These are phyloP conservation scores for Harringtonia aguacate DNA, from an alignment of 2,329 filamentous ascomycete genomes.

Conservation along the genomic window DNA sequence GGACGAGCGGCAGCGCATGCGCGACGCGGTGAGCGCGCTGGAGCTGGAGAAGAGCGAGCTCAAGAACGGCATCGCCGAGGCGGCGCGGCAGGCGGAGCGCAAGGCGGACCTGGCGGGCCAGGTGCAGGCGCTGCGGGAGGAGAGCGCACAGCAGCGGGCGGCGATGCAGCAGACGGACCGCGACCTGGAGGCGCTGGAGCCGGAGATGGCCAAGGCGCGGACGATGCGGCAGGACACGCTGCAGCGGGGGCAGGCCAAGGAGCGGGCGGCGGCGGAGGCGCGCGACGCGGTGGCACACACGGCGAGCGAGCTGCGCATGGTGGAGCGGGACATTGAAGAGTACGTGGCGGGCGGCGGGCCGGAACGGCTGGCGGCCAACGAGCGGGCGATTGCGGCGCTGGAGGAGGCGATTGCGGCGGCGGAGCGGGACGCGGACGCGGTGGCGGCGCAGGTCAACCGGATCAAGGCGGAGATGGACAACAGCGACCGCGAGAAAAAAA, in stretches of 20 bases:
- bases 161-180: constrained; percentile 58
- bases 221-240: constrained; percentile 68
- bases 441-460: constrained; percentile 64
- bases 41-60: constrained; percentile 72
- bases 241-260: constrained; percentile 58
- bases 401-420: constrained; percentile 54
- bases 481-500: constrained; percentile 72
- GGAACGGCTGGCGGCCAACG: constrained; percentile 56
- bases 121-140: constrained; percentile 61
- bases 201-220: constrained; percentile 65
- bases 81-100: constrained; percentile 68
- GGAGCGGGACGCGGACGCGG: constrained; percentile 55
- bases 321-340: constrained; percentile 66
- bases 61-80: constrained; percentile 58
- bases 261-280: constrained; percentile 60
- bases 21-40: constrained; percentile 54
- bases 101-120: constrained; percentile 61
- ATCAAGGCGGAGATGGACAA: constrained; percentile 68
- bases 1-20: constrained; percentile 60
- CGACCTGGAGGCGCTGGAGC: constrained; percentile 63
- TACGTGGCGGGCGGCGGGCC: constrained; percentile 71
- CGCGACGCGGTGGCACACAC: constrained; percentile 63
- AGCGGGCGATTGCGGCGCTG: constrained; percentile 56
- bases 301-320: constrained; percentile 63
- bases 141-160: constrained; percentile 58